Percentiles rank a stretch among this genome's conserved stretches.
Evolutionary conservation across 2,329 filamentous ascomycete genomes (phyloP).

Genomic region (Cryphonectria nitschkei): DNA sequence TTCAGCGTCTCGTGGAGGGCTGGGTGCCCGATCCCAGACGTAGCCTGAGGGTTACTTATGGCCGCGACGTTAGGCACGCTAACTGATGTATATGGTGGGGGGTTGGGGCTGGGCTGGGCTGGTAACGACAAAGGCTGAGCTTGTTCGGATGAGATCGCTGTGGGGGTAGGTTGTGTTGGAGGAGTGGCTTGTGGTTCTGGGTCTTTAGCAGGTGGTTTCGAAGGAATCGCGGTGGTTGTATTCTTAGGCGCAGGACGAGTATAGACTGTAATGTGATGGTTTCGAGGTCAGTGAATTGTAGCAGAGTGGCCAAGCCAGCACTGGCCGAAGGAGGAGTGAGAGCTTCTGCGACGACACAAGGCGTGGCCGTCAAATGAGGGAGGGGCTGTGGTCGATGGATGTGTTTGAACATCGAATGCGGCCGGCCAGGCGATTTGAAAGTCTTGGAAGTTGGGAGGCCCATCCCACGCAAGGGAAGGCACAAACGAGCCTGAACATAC

Average conservation of each 20-base stretch:
- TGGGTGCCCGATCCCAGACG: slow-evolving; percentile 57
- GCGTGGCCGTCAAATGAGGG: not conserved
- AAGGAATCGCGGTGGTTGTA: slow-evolving; percentile 6
- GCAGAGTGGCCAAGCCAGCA: not conserved
- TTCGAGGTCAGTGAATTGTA: slow-evolving; percentile 13
- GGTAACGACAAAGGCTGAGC: slow-evolving; percentile 31
- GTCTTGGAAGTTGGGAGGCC: not conserved
- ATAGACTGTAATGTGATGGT: slow-evolving; percentile 53
- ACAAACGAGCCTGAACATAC: slow-evolving; percentile 50
- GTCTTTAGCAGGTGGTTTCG: slow-evolving; percentile 14
- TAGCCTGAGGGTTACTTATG: slow-evolving; percentile 35
- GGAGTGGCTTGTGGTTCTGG: slow-evolving; percentile 9
- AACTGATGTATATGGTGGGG: slow-evolving; percentile 46
- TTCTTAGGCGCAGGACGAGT: slow-evolving; percentile 59
- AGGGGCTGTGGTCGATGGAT: not conserved
- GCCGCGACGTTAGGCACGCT: slow-evolving; percentile 35
- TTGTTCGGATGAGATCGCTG: slow-evolving; percentile 25
- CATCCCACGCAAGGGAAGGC: not conserved
- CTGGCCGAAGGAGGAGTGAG: slow-evolving; percentile 6
- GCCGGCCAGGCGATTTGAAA: not conserved
- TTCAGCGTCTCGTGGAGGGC: slow-evolving; percentile 94
- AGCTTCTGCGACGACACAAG: not conserved
- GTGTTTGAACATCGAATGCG: no score
- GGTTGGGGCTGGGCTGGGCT: slow-evolving; percentile 31
- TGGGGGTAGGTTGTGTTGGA: slow-evolving; percentile 13